Conservation (phyloP, 768 basidiomycete genomes). For the Tephrocybe sp. region DNA sequence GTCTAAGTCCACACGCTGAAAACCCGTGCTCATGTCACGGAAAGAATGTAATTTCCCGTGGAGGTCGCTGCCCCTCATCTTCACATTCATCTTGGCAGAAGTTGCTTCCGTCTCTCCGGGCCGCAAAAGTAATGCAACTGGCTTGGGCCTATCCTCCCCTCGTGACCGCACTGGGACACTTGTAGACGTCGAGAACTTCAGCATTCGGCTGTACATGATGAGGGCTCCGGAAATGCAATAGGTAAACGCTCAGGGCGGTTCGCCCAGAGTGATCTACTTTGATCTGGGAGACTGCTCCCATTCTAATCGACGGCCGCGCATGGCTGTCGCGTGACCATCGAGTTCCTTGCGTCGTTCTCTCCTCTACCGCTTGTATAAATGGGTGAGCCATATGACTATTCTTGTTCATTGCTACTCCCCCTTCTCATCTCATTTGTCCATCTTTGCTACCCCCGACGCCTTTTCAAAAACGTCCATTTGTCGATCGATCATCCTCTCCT, state of each 20-base stretch:
- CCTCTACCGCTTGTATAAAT: constrained; percentile 20
- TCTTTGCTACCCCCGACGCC: constrained; percentile 3
- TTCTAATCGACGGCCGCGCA: constrained; percentile 16
- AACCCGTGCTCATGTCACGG: constrained; percentile 2
- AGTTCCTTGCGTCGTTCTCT: constrained; percentile 18
- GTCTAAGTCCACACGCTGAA: background rate
- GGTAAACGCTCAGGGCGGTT: constrained; percentile 21
- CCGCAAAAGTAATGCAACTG: constrained; percentile 1
- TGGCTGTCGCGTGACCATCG: constrained; percentile 30
- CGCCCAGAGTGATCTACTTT: constrained; percentile 17
- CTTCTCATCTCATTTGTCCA: constrained; percentile 1
- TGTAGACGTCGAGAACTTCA: constrained; percentile 13
- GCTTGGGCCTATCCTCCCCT: constrained; percentile 9
- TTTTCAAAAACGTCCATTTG: background rate
- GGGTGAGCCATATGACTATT: constrained; percentile 16
- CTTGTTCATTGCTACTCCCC: constrained; percentile 16
- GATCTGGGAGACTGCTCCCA: constrained; percentile 16
- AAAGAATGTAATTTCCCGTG: constrained; percentile 26
- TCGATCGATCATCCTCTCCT: constrained; percentile 9
- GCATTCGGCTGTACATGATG: constrained; percentile 18
- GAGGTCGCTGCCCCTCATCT: constrained; percentile 21
- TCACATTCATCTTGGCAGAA: constrained; percentile 14
- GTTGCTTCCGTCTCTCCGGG: constrained; percentile 17
- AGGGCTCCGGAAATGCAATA: constrained; percentile 17
- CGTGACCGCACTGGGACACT: constrained; percentile 16